Conservation (phyloP, 2,329 filamentous ascomycete species). For the Xylariomycetidae sp. region DNA sequence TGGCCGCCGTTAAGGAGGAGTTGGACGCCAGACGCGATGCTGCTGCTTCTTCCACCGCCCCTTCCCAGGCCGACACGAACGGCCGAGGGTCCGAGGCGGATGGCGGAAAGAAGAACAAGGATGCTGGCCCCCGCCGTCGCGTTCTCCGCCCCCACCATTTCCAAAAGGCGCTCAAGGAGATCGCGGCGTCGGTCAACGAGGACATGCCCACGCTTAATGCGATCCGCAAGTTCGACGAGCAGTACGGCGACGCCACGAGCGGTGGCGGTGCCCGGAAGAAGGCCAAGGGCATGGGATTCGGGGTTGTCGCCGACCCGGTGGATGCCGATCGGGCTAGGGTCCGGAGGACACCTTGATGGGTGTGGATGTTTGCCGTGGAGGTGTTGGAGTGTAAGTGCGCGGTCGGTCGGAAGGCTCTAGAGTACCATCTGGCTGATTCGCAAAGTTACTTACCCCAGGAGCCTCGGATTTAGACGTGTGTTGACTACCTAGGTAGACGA, state of each 20-base stretch:
- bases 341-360: slow-evolving; percentile 9
- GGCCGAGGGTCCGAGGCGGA: too few relatives aligned
- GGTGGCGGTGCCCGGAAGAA: slow-evolving; percentile 59
- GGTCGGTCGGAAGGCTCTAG: too few relatives aligned
- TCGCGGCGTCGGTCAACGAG: slow-evolving; percentile 86
- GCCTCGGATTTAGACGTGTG: too few relatives aligned
- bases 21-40: slow-evolving; percentile 29
- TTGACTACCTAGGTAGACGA: too few relatives aligned
- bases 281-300: slow-evolving; percentile 53
- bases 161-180: slow-evolving; percentile 77
- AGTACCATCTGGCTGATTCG: too few relatives aligned
- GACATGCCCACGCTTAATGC: slow-evolving; percentile 83
- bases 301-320: slow-evolving; percentile 32
- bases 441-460: too few relatives aligned
- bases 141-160: slow-evolving; percentile 68
- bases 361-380: slow-evolving; percentile 3
- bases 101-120: slow-evolving; percentile 30
- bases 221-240: slow-evolving; percentile 92
- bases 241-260: slow-evolving; percentile 68
- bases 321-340: slow-evolving; percentile 42
- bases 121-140: slow-evolving; percentile 54
- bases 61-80: not conserved
- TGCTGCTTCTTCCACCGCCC: slow-evolving; percentile 5
- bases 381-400: slow-evolving; percentile 8
- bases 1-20: slow-evolving; percentile 74